Percentiles rank a stretch among this genome's conserved stretches.
These are phyloP conservation scores for Colletotrichum plurivorum DNA, from an alignment of 2,329 filamentous ascomycete species.

Conservation along the genomic window DNA sequence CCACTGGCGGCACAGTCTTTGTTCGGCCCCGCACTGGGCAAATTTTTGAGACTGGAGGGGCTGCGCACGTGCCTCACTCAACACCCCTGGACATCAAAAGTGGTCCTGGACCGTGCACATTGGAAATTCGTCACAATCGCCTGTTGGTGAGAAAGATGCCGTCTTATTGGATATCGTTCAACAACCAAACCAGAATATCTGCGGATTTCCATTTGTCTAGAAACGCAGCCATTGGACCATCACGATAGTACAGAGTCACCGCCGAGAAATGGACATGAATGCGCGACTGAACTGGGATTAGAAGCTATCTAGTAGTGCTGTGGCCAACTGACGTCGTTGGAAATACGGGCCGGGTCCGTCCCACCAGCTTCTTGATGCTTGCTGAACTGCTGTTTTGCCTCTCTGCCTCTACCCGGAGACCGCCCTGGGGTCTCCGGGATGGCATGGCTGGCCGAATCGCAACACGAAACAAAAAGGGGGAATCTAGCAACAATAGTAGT, in stretches of 20 bases:
- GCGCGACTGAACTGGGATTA: conserved; percentile 31
- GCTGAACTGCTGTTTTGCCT: conserved; percentile 22
- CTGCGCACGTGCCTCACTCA: conserved; percentile 36
- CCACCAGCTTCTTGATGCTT: conserved; percentile 30
- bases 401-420: conserved; percentile 22
- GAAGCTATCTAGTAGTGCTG: conserved; percentile 35
- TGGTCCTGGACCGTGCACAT: conserved; percentile 25
- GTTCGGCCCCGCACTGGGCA: conserved; percentile 15
- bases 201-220: too few relatives aligned
- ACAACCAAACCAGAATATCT: not conserved
- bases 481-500: conserved; percentile 36
- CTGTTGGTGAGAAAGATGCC: conserved; percentile 12
- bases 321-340: conserved; percentile 29
- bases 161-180: not conserved
- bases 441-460: conserved; percentile 32
- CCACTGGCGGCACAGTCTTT: conserved; percentile 4
- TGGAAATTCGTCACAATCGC: not conserved
- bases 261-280: not conserved
- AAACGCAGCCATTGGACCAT: not conserved
- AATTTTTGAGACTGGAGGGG: conserved; percentile 40
- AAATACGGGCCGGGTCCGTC: conserved; percentile 31
- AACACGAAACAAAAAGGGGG: conserved; percentile 27
- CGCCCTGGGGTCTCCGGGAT: not conserved
- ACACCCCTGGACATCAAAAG: conserved; percentile 22
- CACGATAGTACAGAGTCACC: not conserved